Evolutionary conservation across 305 asterid genomes (phyloP).

Genomic region (Solanum aculeatissimum): DNA sequence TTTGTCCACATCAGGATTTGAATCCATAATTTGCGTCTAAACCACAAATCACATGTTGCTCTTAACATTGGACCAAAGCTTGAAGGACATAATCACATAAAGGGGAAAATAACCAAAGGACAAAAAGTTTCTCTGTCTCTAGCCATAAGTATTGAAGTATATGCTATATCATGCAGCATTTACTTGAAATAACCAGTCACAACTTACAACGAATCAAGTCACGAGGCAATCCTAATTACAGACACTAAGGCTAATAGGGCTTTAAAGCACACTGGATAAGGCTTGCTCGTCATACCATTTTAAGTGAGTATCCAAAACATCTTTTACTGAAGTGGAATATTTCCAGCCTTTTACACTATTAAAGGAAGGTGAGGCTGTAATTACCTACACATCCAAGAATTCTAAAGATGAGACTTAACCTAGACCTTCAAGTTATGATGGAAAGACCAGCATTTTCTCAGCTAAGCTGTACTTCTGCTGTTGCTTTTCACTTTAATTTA

Average conservation of each 20-base stretch:
- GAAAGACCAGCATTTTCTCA: background rate
- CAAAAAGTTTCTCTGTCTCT: background rate
- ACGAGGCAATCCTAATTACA: background rate
- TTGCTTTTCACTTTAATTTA: background rate
- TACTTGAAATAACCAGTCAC: background rate
- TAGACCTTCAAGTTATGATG: background rate
- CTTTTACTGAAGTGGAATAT: background rate
- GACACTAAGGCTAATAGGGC: background rate
- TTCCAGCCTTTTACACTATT: background rate
- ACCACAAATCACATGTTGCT: background rate
- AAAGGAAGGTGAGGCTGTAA: background rate
- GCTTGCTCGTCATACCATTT: background rate
- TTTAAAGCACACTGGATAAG: background rate
- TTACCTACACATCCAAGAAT: background rate
- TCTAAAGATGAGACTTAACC: background rate
- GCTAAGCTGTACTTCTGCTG: background rate
- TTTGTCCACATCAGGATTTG: background rate
- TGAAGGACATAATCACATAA: background rate
- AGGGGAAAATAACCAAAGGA: background rate
- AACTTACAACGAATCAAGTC: background rate
- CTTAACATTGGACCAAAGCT: background rate
- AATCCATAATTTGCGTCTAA: background rate
- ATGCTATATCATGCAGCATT: background rate
- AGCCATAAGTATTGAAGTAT: background rate
- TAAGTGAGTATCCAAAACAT: background rate